Evolutionary conservation across 225 moss, liverwort and hornwort genomes (phyloP).

Genomic region (Bryum argenteum): DNA sequence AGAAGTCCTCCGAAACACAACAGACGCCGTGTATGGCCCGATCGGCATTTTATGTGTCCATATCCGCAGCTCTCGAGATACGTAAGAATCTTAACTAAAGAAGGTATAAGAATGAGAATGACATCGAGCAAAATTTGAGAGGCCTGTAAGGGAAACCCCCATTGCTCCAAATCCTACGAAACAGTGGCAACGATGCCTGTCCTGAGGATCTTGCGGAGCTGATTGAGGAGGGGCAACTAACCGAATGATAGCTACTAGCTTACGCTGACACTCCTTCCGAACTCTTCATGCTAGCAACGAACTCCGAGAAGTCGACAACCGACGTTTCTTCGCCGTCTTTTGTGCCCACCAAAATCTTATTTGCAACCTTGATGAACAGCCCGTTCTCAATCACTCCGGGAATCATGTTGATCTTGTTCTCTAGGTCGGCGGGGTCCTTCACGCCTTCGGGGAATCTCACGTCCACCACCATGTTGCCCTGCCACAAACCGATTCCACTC

Average conservation of each 20-base stretch:
- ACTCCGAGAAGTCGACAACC: conserved; percentile 80
- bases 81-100: conserved; percentile 1
- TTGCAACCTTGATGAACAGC: conserved; percentile 69
- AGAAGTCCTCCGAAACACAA: conserved; percentile 26
- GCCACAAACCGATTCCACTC: neutral
- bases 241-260: conserved; percentile 6
- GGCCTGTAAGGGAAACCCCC: neutral
- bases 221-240: neutral
- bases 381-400: conserved; percentile 85
- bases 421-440: conserved; percentile 65
- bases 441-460: conserved; percentile 82
- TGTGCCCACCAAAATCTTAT: conserved; percentile 69
- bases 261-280: conserved; percentile 53
- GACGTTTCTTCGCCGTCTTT: conserved; percentile 71
- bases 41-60: conserved; percentile 26
- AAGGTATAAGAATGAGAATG: neutral
- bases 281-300: conserved; percentile 63
- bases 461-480: conserved; percentile 86
- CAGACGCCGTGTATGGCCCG: conserved; percentile 13
- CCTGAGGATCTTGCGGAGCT: conserved; percentile 3
- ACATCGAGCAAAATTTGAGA: conserved; percentile 31
- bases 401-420: conserved; percentile 79
- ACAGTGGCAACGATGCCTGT: conserved; percentile 7
- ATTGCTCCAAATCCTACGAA: conserved; percentile 16
- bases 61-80: conserved; percentile 24